These are phyloP conservation scores for Penicillium digitatum DNA, from an alignment of 2,329 filamentous ascomycete genomes.

Conservation along the genomic window DNA sequence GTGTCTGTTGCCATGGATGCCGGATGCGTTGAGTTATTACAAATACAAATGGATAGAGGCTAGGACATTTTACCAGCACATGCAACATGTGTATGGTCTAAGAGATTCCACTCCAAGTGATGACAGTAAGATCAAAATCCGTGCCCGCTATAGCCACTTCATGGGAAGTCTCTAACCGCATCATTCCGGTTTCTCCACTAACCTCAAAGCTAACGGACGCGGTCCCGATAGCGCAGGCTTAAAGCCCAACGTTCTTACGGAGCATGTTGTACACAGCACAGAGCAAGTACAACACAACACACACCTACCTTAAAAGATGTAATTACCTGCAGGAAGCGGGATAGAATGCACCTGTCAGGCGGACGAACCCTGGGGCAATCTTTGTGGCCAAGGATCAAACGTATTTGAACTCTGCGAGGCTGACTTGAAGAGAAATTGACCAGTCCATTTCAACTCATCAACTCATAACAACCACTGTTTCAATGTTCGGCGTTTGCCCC, in stretches of 20 bases:
- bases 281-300: too few relatives aligned
- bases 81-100: neutral
- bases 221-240: constrained; percentile 17
- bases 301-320: too few relatives aligned
- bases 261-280: neutral
- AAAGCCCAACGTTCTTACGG: constrained; percentile 3
- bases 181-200: constrained; percentile 8
- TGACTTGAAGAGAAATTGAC: neutral
- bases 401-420: neutral
- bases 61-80: neutral
- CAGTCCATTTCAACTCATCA: neutral
- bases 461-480: constrained; percentile 2
- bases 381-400: constrained; percentile 20
- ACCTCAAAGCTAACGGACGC: neutral
- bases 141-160: neutral
- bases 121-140: neutral
- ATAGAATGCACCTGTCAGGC: constrained; percentile 18
- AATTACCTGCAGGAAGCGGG: constrained; percentile 18
- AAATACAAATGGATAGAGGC: neutral
- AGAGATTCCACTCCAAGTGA: neutral
- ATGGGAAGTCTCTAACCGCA: constrained; percentile 1
- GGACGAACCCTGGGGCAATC: constrained; percentile 27
- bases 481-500: neutral
- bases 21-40: neutral
- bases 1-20: constrained; percentile 3